Conservation (phyloP, 257 asterid species). For the Solanum sparsipilum region DNA sequence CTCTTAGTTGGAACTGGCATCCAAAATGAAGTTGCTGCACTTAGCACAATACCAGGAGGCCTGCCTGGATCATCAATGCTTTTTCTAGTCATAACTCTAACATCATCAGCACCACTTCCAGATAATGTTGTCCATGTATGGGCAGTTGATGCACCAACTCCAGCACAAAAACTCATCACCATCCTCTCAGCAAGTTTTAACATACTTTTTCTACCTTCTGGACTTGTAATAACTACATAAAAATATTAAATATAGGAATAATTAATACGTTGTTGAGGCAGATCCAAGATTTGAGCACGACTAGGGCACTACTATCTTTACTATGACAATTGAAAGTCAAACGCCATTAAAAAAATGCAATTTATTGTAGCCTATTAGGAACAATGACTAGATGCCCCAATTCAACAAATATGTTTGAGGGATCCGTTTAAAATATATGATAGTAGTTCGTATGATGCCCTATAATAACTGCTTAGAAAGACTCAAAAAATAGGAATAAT, state of each 20-base stretch:
- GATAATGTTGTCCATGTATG: slow-evolving; percentile 50
- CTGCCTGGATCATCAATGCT: slow-evolving; percentile 53
- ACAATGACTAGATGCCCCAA: background rate
- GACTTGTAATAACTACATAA: slow-evolving; percentile 30
- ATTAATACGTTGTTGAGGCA: background rate
- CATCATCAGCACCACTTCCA: slow-evolving; percentile 44
- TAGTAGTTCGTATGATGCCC: too few relatives aligned
- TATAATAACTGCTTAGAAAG: too few relatives aligned
- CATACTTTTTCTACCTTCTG: slow-evolving; percentile 41
- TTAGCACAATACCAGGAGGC: slow-evolving; percentile 50
- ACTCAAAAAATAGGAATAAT: too few relatives aligned
- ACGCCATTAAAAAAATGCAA: background rate
- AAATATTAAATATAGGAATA: background rate
- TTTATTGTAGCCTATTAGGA: background rate
- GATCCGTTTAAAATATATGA: background rate
- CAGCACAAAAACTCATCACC: slow-evolving; percentile 48
- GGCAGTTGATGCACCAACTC: slow-evolving; percentile 51
- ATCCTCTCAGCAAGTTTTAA: slow-evolving; percentile 46
- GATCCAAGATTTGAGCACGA: background rate
- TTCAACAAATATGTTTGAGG: background rate
- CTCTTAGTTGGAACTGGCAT: slow-evolving; percentile 35
- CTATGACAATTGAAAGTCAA: background rate
- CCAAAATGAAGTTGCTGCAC: slow-evolving; percentile 62
- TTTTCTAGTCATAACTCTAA: slow-evolving; percentile 46
- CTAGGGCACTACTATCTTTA: background rate